phyloP scores from a whole-genome alignment of 441 rosid species.

The Viola pubescens region DNA sequence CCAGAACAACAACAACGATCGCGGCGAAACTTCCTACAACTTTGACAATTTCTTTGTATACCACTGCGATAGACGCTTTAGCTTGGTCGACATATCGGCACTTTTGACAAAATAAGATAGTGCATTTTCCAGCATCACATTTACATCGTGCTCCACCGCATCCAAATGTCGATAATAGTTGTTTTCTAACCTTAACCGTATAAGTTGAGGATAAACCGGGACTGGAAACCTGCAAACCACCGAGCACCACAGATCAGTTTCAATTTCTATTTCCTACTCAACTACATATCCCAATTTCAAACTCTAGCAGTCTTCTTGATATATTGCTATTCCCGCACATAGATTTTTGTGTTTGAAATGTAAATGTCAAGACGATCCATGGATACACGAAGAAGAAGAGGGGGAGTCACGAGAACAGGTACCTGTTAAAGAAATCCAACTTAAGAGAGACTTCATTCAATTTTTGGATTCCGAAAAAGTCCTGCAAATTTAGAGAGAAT shows the following conservation, averaged over 20 bases:
- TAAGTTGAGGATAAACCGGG: slow-evolving; percentile 65
- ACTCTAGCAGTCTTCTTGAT: not conserved
- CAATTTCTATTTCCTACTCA: not conserved
- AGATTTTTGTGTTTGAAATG: not conserved
- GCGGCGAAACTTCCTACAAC: slow-evolving; percentile 18
- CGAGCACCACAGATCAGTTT: not conserved
- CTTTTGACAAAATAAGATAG: slow-evolving; percentile 40
- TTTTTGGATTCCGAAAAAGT: slow-evolving; percentile 60
- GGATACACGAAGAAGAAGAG: not conserved
- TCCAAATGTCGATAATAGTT: slow-evolving; percentile 77
- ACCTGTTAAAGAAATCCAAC: slow-evolving; percentile 81
- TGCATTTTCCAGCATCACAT: slow-evolving; percentile 65
- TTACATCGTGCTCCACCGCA: slow-evolving; percentile 68
- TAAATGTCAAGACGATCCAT: not conserved
- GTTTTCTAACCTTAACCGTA: slow-evolving; percentile 67
- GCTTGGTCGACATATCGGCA: slow-evolving; percentile 37
- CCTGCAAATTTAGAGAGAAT: slow-evolving; percentile 43
- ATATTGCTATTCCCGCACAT: not conserved
- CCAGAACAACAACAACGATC: not conserved
- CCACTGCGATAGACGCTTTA: slow-evolving; percentile 55
- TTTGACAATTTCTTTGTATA: slow-evolving; percentile 40
- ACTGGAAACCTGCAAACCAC: slow-evolving; percentile 73
- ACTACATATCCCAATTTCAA: not conserved
- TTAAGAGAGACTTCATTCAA: slow-evolving; percentile 67
- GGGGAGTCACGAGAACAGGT: slow-evolving; percentile 3